These are phyloP conservation scores for Fusarium pseudonygamai DNA, from an alignment of 2,329 filamentous ascomycete genomes.

Conservation along the genomic window DNA sequence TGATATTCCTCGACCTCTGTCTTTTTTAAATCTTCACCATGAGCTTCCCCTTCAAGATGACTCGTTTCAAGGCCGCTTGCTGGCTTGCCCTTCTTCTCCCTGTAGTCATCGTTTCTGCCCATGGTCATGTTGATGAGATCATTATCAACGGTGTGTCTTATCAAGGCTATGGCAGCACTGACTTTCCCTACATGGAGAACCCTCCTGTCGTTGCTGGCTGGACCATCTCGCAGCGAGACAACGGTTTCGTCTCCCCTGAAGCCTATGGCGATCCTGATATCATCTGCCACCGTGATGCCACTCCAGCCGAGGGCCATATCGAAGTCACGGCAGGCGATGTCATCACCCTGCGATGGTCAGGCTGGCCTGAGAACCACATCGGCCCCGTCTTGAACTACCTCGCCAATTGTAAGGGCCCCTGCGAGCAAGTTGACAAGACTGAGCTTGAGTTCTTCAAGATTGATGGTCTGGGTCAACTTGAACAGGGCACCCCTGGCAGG, in stretches of 20 bases:
- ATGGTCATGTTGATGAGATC: constrained; percentile 55
- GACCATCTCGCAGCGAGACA: constrained; percentile 54
- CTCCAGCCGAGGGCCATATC: constrained; percentile 52
- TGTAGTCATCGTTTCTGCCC: constrained; percentile 41
- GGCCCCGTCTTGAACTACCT: constrained; percentile 60
- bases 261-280: constrained; percentile 55
- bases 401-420: constrained; percentile 54
- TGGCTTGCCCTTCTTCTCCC: constrained; percentile 24
- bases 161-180: constrained; percentile 52
- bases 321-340: constrained; percentile 56
- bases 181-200: constrained; percentile 48
- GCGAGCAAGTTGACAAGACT: constrained; percentile 53
- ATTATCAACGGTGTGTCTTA: constrained; percentile 56
- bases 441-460: constrained; percentile 59
- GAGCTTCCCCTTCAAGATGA: constrained; percentile 4
- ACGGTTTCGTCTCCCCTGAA: constrained; percentile 60
- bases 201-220: constrained; percentile 53
- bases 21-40: constrained; percentile 11
- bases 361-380: constrained; percentile 60
- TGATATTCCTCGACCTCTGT: constrained; percentile 2
- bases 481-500: constrained; percentile 48
- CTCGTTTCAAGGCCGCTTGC: background rate
- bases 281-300: constrained; percentile 58
- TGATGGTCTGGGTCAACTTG: constrained; percentile 52
- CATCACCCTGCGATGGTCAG: constrained; percentile 59